Percentiles rank a stretch among this genome's conserved stretches.
Evolutionary conservation across 352 stramenopile genomes (phyloP).

Genomic region (Elongisporangium undulatum): DNA sequence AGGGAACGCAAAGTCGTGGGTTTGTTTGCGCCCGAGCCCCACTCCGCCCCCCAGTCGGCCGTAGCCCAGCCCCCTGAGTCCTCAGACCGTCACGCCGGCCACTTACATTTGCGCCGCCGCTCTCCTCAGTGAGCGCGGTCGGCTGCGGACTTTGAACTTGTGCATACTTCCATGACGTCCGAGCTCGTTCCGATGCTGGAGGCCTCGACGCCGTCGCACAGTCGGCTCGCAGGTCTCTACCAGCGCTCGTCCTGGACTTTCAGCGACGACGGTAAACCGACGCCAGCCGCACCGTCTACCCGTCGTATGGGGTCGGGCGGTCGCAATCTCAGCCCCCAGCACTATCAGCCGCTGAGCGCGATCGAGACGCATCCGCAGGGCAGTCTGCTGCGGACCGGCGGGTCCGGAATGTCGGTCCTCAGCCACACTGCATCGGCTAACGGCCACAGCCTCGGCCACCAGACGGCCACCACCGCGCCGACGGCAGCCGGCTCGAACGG

Average conservation of each 20-base stretch:
- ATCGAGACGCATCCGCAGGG: constrained; percentile 30
- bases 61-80: background rate
- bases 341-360: constrained; percentile 20
- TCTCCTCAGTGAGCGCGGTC: background rate
- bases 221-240: background rate
- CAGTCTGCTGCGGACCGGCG: constrained; percentile 8
- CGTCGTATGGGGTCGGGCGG: background rate
- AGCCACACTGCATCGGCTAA: background rate
- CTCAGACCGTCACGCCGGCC: background rate
- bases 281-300: background rate
- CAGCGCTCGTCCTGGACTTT: background rate
- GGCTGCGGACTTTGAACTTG: background rate
- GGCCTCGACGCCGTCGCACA: background rate
- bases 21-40: background rate
- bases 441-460: background rate
- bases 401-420: background rate
- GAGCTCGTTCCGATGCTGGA: background rate
- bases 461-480: constrained; percentile 6
- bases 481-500: background rate
- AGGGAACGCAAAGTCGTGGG: background rate
- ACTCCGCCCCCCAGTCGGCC: background rate
- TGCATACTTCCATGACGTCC: background rate
- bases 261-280: background rate
- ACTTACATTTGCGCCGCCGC: background rate
- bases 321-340: background rate